Evolutionary conservation across 768 basidiomycete species (phyloP).

Genomic region (Tephrocybe rancida): DNA sequence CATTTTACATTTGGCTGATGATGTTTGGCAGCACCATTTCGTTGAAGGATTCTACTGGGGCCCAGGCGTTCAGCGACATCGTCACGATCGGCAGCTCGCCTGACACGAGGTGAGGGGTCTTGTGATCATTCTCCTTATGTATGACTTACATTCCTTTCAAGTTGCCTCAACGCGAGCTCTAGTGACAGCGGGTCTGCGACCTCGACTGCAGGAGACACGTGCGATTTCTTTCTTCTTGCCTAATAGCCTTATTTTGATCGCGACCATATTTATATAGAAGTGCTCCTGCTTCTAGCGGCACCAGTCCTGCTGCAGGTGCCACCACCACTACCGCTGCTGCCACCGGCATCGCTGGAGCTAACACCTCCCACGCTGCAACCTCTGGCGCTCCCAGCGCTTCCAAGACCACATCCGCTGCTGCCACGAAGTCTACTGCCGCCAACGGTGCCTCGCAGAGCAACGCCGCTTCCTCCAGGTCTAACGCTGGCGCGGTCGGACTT

Average conservation of each 20-base stretch:
- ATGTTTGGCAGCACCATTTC: conserved; percentile 43
- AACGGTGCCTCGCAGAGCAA: conserved; percentile 11
- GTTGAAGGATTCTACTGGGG: conserved; percentile 63
- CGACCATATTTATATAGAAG: neutral
- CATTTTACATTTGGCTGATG: neutral
- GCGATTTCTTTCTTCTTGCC: neutral
- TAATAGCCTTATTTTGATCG: neutral
- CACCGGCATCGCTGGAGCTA: conserved; percentile 7
- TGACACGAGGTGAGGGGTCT: conserved; percentile 30
- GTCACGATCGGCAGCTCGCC: conserved; percentile 43
- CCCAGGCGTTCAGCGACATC: conserved; percentile 50
- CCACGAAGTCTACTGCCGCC: conserved; percentile 6
- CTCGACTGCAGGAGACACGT: conserved; percentile 17
- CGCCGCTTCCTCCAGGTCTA: conserved; percentile 32
- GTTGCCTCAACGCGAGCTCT: conserved; percentile 19
- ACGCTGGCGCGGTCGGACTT: conserved; percentile 39
- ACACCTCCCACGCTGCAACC: conserved; percentile 9
- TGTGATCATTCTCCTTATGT: neutral
- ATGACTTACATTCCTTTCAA: neutral
- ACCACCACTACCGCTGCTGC: conserved; percentile 4
- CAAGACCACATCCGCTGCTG: conserved; percentile 12
- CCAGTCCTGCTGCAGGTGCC: neutral
- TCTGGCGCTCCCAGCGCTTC: conserved; percentile 24
- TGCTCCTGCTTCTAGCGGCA: neutral
- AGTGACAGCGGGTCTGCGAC: conserved; percentile 10